Percentiles rank a stretch among this genome's conserved stretches.
These are phyloP conservation scores for Aspergillus cristatus DNA, from an alignment of 495 filamentous ascomycete species.

Conservation along the genomic window DNA sequence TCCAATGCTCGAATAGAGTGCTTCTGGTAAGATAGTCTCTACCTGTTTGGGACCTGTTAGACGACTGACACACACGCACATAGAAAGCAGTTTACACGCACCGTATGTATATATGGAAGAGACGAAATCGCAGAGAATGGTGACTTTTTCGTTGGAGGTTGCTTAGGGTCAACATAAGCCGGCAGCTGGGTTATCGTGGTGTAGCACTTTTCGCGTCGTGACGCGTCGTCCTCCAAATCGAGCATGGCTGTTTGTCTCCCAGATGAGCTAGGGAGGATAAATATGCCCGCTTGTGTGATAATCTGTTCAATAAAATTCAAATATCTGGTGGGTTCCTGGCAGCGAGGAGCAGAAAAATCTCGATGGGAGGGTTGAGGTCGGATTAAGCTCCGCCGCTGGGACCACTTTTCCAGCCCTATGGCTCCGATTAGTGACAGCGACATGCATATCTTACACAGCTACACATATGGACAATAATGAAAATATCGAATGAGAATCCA, in stretches of 20 bases:
- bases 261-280: neutral
- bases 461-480: no score
- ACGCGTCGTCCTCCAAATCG: slow-evolving; percentile 43
- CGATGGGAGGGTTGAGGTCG: slow-evolving; percentile 7
- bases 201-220: slow-evolving; percentile 61
- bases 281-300: no score
- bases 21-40: slow-evolving; percentile 66
- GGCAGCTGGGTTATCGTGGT: slow-evolving; percentile 58
- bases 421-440: neutral
- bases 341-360: neutral
- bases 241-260: slow-evolving; percentile 37
- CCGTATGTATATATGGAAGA: slow-evolving; percentile 71
- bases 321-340: no score
- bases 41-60: slow-evolving; percentile 37
- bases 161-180: slow-evolving; percentile 55
- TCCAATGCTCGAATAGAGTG: slow-evolving; percentile 49
- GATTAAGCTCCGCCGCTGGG: slow-evolving; percentile 16
- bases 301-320: no score
- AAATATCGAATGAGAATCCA: no score
- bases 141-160: slow-evolving; percentile 60
- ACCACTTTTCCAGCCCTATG: neutral
- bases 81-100: slow-evolving; percentile 27
- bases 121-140: slow-evolving; percentile 60
- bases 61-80: no score
- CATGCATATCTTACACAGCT: no score